phyloP scores from a whole-genome alignment of 208 protist genomes.

The Novymonas esmeraldas region DNA sequence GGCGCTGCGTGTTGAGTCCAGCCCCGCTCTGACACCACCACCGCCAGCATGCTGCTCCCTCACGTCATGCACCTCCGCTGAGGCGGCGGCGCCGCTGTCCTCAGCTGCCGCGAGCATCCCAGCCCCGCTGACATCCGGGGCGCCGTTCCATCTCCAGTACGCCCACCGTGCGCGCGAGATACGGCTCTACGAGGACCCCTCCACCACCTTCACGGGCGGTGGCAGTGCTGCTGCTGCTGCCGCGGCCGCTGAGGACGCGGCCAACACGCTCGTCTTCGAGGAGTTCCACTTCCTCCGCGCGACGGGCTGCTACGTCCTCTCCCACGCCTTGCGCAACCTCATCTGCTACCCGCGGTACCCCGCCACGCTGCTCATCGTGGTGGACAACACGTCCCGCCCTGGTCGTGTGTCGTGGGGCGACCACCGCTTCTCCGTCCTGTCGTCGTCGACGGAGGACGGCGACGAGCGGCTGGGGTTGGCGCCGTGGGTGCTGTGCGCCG shows the following conservation, averaged over 20 bases:
- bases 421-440: slow-evolving; percentile 45
- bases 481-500: slow-evolving; percentile 80
- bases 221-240: too few species aligned
- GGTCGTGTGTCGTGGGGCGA: slow-evolving; percentile 57
- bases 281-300: slow-evolving; percentile 39
- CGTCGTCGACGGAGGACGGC: slow-evolving; percentile 28
- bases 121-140: slow-evolving; percentile 7
- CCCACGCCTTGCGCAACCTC: slow-evolving; percentile 37
- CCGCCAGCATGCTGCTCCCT: too few species aligned
- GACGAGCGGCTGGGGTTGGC: slow-evolving; percentile 41
- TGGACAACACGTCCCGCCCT: slow-evolving; percentile 67
- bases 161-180: slow-evolving; percentile 23
- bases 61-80: background rate
- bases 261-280: slow-evolving; percentile 16
- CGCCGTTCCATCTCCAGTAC: slow-evolving; percentile 30
- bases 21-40: too few species aligned
- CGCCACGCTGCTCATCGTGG: slow-evolving; percentile 58
- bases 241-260: background rate
- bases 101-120: too few species aligned
- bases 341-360: slow-evolving; percentile 33
- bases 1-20: too few species aligned
- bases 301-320: slow-evolving; percentile 50
- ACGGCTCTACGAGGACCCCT: slow-evolving; percentile 29
- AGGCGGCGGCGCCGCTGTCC: background rate
- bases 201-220: slow-evolving; percentile 9